Conservation (phyloP, 2,329 filamentous ascomycete species). For the Periconia digitata region DNA sequence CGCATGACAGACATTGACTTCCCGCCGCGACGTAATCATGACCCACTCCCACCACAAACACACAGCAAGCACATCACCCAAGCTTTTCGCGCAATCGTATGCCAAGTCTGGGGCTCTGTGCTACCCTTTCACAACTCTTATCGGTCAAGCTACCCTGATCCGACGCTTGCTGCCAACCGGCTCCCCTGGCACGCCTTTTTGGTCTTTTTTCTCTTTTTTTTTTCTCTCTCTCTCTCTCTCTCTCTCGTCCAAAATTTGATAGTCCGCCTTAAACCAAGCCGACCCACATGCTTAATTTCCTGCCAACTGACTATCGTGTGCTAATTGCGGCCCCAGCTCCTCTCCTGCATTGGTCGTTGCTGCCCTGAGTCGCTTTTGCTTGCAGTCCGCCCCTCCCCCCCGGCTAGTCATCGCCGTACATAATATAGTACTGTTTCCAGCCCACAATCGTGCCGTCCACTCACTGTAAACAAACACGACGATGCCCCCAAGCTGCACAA, state of each 20-base stretch:
- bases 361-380: not conserved
- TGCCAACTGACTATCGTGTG: not conserved
- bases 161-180: too few species aligned
- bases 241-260: not conserved
- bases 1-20: too few species aligned
- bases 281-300: not conserved
- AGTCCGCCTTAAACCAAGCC: not conserved
- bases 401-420: too few species aligned
- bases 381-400: too few species aligned
- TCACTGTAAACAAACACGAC: not conserved
- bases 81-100: too few species aligned
- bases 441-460: not conserved
- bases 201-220: not conserved
- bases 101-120: too few species aligned
- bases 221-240: not conserved
- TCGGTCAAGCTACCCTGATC: too few species aligned
- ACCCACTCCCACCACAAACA: too few species aligned
- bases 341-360: not conserved
- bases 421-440: not conserved
- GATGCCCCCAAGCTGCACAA: not conserved
- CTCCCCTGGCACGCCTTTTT: too few species aligned
- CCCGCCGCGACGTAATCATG: too few species aligned
- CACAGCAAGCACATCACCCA: too few species aligned
- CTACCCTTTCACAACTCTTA: too few species aligned
- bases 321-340: not conserved